Evolutionary conservation across 2,329 filamentous ascomycete genomes (phyloP).

Genomic region (Ascomycota sp.): DNA sequence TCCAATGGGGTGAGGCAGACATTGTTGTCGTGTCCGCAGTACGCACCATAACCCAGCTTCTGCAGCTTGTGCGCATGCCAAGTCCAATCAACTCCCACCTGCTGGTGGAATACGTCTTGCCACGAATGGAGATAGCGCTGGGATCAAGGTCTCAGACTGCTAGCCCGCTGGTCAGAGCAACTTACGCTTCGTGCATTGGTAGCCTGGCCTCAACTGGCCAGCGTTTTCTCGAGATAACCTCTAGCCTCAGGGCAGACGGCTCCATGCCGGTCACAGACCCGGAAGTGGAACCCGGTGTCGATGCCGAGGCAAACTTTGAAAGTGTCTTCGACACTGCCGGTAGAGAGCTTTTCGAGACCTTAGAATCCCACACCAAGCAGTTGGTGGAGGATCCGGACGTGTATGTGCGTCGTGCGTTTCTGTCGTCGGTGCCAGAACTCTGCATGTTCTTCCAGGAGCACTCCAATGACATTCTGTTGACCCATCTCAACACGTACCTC

Average conservation of each 20-base stretch:
- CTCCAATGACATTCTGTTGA: conserved; percentile 87
- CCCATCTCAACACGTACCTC: conserved; percentile 88
- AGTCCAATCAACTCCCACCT: conserved; percentile 56
- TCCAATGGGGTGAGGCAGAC: conserved; percentile 58
- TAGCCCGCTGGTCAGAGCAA: conserved; percentile 58
- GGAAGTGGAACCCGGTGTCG: conserved; percentile 52
- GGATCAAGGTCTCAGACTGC: conserved; percentile 24
- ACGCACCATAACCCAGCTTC: conserved; percentile 68
- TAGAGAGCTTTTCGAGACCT: conserved; percentile 59
- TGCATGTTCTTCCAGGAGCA: conserved; percentile 91
- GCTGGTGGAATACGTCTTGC: conserved; percentile 47
- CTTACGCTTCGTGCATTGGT: conserved; percentile 82
- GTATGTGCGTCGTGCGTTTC: conserved; percentile 72
- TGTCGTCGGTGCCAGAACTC: conserved; percentile 76
- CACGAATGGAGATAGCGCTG: conserved; percentile 36
- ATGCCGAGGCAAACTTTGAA: conserved; percentile 51
- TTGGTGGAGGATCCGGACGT: conserved; percentile 74
- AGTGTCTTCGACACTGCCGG: conserved; percentile 78
- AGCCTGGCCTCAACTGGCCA: conserved; percentile 72
- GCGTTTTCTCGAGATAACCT: conserved; percentile 75
- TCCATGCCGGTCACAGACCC: conserved; percentile 59
- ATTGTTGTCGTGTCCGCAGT: conserved; percentile 72
- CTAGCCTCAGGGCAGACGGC: conserved; percentile 67
- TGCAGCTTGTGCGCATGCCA: conserved; percentile 73
- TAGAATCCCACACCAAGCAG: conserved; percentile 75